Percentiles rank a stretch among this genome's conserved stretches.
Evolutionary conservation across 2,329 filamentous ascomycete genomes (phyloP).

Genomic region (Xylogone sp.): DNA sequence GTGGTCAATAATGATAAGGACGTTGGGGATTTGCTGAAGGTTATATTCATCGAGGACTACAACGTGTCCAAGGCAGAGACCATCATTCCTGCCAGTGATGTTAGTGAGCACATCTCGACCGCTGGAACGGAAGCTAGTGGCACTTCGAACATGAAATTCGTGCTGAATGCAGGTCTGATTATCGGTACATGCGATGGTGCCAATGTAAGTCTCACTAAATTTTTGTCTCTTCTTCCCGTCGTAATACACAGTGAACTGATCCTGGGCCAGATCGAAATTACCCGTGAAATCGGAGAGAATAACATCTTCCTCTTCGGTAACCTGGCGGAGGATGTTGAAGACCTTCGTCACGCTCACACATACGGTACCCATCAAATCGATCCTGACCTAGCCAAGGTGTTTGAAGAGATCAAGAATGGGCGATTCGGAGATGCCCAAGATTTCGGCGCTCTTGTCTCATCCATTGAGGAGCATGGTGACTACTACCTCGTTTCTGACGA

Average conservation of each 20-base stretch:
- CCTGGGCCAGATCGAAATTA: conserved; percentile 79
- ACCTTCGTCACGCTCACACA: conserved; percentile 84
- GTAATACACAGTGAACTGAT: not conserved
- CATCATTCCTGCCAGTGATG: conserved; percentile 88
- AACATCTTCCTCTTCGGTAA: conserved; percentile 99
- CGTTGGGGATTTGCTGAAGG: conserved; percentile 91
- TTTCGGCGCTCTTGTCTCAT: conserved; percentile 79
- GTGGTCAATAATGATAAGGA: conserved; percentile 92
- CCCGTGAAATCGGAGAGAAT: conserved; percentile 89
- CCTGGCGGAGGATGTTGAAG: conserved; percentile 92
- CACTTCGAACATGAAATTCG: conserved; percentile 99
- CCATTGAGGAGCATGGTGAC: conserved; percentile 89
- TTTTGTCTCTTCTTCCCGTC: not conserved
- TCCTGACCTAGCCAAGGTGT: conserved; percentile 73
- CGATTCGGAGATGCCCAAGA: conserved; percentile 75
- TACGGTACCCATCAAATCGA: conserved; percentile 80
- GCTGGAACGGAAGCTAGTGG: conserved; percentile 89
- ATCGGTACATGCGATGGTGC: conserved; percentile 98
- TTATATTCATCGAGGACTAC: conserved; percentile 96
- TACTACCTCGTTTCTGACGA: conserved; percentile 98
- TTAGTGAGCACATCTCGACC: conserved; percentile 98
- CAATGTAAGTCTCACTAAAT: conserved; percentile 66
- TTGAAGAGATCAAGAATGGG: conserved; percentile 73
- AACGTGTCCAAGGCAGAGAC: conserved; percentile 99
- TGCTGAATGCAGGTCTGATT: conserved; percentile 92